Base-by-base conservation (phyloP, 768 basidiomycete species). In the Pilatotrama ljubarskyi region DNA sequence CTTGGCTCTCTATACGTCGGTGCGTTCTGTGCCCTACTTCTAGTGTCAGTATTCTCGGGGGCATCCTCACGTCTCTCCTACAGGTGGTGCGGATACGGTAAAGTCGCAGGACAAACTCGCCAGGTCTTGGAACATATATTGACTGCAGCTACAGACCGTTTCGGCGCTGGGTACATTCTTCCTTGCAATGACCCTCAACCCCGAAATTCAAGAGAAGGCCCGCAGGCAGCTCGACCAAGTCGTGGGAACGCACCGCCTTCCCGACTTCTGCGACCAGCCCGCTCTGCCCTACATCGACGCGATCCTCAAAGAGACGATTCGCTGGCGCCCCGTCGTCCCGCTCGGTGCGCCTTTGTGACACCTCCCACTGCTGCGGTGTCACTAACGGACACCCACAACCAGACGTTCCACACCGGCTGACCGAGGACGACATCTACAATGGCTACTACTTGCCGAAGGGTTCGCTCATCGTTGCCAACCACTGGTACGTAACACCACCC, bases 141-240 rank as follows among this genome's bases (percentile, higher is more conserved):
- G 17, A 50, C 22, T 1, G 6, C 5, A n/a, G 11, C 4, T 25
- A 8, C 15, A 75, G 72, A 73, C 72, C 5, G 59, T 66, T 0
- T 68, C 72, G 3, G 62, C 72, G 1, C 37, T 76, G 20, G 62
- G 59, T 1, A 69, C 73, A 8, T 75, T 76, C 62, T 66, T 77
- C 51, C 70, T 76, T 8, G 77, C 74, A 0, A 76, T 76, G 75
- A 63, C 67, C 2, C 70, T 76, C 55, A 68, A 75, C 65, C 78
- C 75, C 37, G 68, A 68, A 6, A 49, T 72, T 5, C 66, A 68
- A 29, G 22, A 44, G 20, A 58, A 48, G 20, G 74, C 69, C 3
- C 74, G 70, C 41, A 59, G 44, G 15, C 69, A 73, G 48, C 61
- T 75, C 42, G 74, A 75, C 62, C 15, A n/a, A 8, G 62, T 74